Evolutionary conservation across 495 filamentous ascomycete genomes (phyloP).

Genomic region (Aspergillus biplanus): DNA sequence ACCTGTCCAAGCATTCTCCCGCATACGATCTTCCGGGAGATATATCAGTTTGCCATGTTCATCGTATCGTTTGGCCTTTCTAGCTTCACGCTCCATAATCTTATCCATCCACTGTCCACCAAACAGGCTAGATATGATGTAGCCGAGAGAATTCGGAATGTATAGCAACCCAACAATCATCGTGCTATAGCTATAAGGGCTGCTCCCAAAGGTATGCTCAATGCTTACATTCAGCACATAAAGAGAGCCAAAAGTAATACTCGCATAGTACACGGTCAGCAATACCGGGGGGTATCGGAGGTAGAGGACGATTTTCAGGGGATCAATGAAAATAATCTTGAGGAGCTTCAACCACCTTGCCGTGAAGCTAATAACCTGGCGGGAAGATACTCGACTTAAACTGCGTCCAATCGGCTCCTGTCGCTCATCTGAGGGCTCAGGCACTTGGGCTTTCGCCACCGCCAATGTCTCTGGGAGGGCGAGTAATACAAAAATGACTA

Average conservation of each 20-base stretch:
- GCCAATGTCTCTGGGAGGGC: slow-evolving; percentile 71
- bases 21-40: slow-evolving; percentile 86
- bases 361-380: slow-evolving; percentile 61
- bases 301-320: slow-evolving; percentile 75
- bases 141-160: slow-evolving; percentile 79
- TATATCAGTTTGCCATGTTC: slow-evolving; percentile 69
- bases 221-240: slow-evolving; percentile 89
- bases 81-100: slow-evolving; percentile 86
- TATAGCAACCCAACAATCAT: slow-evolving; percentile 81
- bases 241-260: slow-evolving; percentile 78
- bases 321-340: slow-evolving; percentile 77
- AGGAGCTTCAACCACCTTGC: slow-evolving; percentile 54
- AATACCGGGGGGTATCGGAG: slow-evolving; percentile 80
- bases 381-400: slow-evolving; percentile 64
- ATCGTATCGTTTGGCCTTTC: slow-evolving; percentile 71
- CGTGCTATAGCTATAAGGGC: slow-evolving; percentile 75
- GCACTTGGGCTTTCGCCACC: slow-evolving; percentile 26
- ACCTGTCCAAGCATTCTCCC: slow-evolving; percentile 85
- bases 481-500: slow-evolving; percentile 65
- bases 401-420: slow-evolving; percentile 28
- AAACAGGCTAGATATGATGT: slow-evolving; percentile 69
- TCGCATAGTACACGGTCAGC: slow-evolving; percentile 79
- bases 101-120: slow-evolving; percentile 87
- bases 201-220: slow-evolving; percentile 69
- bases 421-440: slow-evolving; percentile 26